Percentiles rank a stretch among this genome's conserved stretches.
Evolutionary conservation across 2,329 filamentous ascomycete genomes (phyloP).

Genomic region (Metarhizium guizhouense): DNA sequence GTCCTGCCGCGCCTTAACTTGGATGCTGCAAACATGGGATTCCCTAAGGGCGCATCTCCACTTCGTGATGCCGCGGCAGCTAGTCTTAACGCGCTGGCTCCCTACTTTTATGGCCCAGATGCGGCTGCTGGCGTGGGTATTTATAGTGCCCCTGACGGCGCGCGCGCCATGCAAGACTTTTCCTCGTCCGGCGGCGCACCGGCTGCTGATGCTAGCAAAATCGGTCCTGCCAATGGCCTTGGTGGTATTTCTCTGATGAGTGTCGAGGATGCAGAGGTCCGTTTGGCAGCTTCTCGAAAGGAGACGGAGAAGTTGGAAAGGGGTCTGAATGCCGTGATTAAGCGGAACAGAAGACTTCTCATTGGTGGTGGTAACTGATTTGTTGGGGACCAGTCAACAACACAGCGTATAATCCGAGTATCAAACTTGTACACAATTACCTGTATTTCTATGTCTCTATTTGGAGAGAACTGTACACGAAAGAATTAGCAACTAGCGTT

Average conservation of each 20-base stretch:
- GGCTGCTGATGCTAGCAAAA: constrained; percentile 22
- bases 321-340: constrained; percentile 48
- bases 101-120: constrained; percentile 45
- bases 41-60: constrained; percentile 27
- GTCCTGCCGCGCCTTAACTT: constrained; percentile 52
- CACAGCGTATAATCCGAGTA: not conserved
- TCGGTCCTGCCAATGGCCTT: constrained; percentile 18
- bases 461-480: not conserved
- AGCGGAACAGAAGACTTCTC: constrained; percentile 48
- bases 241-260: constrained; percentile 47
- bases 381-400: not conserved
- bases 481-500: not conserved
- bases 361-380: constrained; percentile 23
- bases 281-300: constrained; percentile 40
- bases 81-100: constrained; percentile 45
- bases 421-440: too few species aligned
- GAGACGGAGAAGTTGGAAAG: constrained; percentile 57
- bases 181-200: constrained; percentile 14
- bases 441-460: too few species aligned
- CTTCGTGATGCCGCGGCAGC: constrained; percentile 37
- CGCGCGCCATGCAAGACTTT: constrained; percentile 25
- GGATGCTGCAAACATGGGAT: constrained; percentile 36
- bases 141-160: constrained; percentile 29
- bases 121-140: constrained; percentile 35
- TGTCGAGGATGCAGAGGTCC: constrained; percentile 54